Evolutionary conservation across 495 filamentous ascomycete genomes (phyloP).

Genomic region (Coniosporium apollinis): DNA sequence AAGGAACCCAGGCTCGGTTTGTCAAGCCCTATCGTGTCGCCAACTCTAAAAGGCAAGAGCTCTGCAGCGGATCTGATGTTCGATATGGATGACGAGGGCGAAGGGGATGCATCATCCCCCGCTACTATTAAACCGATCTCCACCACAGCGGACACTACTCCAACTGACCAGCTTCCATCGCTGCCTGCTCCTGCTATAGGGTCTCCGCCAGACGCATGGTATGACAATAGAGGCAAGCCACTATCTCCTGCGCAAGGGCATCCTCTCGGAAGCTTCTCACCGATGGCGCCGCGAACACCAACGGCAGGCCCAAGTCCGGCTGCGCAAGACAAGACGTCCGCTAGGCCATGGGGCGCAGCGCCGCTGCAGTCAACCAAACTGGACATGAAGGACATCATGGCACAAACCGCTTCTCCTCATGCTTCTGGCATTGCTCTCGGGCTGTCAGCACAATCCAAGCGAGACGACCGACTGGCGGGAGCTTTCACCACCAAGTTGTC

Average conservation of each 20-base stretch:
- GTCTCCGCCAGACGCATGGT: slow-evolving; percentile 14
- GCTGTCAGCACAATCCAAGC: slow-evolving; percentile 31
- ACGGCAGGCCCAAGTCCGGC: neutral
- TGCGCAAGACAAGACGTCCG: slow-evolving; percentile 4
- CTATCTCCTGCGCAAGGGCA: slow-evolving; percentile 12
- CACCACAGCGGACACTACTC: no score
- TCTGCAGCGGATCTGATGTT: slow-evolving; percentile 73
- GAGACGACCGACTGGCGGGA: slow-evolving; percentile 12
- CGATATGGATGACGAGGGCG: slow-evolving; percentile 75
- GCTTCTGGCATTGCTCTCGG: slow-evolving; percentile 61
- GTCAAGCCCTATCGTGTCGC: slow-evolving; percentile 38
- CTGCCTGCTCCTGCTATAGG: no score
- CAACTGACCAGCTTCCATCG: slow-evolving; percentile 10
- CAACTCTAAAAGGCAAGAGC: slow-evolving; percentile 43
- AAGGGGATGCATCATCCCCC: no score
- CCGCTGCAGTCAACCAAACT: slow-evolving; percentile 43
- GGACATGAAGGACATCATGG: slow-evolving; percentile 71
- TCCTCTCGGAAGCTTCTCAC: slow-evolving; percentile 2
- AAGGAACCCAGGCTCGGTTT: slow-evolving; percentile 28
- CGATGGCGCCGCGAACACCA: neutral
- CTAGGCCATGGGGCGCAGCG: slow-evolving; percentile 44
- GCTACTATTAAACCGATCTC: no score
- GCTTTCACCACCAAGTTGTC: slow-evolving; percentile 43
- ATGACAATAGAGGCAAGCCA: slow-evolving; percentile 21
- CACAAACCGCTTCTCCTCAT: slow-evolving; percentile 43